Base-by-base conservation (phyloP, 1,284 basidiomycete genomes). In the Apiotrichum porosum region DNA sequence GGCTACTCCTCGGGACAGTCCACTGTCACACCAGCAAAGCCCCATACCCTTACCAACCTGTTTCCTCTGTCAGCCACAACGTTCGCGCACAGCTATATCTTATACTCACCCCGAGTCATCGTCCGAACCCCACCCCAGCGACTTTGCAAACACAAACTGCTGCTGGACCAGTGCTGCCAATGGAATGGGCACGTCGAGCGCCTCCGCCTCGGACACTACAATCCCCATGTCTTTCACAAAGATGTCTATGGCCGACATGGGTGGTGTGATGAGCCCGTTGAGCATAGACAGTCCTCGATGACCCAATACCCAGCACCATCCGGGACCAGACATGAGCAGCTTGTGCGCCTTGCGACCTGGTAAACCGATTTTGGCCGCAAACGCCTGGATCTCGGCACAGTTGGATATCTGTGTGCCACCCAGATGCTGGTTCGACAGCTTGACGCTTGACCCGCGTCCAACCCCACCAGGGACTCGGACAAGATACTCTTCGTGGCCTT, bases 341-440 rank as follows among this genome's bases (percentile, higher is more conserved):
- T 44, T 45, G 18, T 39, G 51, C 2, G 49, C 44, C 3, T 6
- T 21, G 19, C 37, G 48, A 6, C 44, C 44, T 5, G 59, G 57
- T 12, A 69, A 52, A 6, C 54, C 60, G 23, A 62, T 49, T 19
- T 48, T 51, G 14, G 46, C 48, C 1, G 60, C 54, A 14, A 68
- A 51, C 1, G 62, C 60, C 15, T 64, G 49, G 1, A 53, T 52
- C 48, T 69, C 66, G 19, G 59, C 56, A 10, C 52, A 48, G 3
- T 46, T 50, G 5, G 58, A 54, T 40, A 66, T 58, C 38, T 62
- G 37, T 6, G 28, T 28, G 26, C 51, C 54, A 4, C 47, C 57
- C 18, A 54, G 42, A n/a, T 52, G 49, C 42, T 59, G 57, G 44
- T 59, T 56, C 4, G 48, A 42, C 18, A 56, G 41, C 47, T 59